Conservation (phyloP, 2,329 filamentous ascomycete genomes). For the Xylariaceae sp. region DNA sequence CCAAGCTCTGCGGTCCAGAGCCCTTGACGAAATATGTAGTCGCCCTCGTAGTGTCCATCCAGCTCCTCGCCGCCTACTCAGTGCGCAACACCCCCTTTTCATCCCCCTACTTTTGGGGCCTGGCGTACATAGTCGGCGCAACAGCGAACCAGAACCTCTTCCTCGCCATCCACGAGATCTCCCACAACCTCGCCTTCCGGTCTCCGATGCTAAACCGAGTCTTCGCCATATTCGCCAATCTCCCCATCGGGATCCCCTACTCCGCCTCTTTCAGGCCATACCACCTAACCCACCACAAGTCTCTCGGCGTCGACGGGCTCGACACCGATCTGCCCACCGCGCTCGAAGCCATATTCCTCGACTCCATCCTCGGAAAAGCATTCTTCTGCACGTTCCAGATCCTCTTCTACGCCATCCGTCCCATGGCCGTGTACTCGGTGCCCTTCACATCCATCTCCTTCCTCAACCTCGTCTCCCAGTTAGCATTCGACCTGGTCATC, state of each 20-base stretch:
- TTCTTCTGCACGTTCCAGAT: slow-evolving; percentile 99
- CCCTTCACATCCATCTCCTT: slow-evolving; percentile 83
- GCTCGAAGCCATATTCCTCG: slow-evolving; percentile 86
- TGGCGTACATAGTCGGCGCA: slow-evolving; percentile 87
- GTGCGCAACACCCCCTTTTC: slow-evolving; percentile 76
- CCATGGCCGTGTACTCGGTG: slow-evolving; percentile 89
- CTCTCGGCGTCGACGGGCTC: slow-evolving; percentile 89
- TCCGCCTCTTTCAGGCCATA: slow-evolving; percentile 96
- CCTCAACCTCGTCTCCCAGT: slow-evolving; percentile 75
- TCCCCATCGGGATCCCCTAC: slow-evolving; percentile 94
- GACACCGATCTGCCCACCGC: slow-evolving; percentile 94
- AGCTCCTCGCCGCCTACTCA: slow-evolving; percentile 73
- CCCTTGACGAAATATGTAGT: slow-evolving; percentile 95
- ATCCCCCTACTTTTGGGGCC: slow-evolving; percentile 79
- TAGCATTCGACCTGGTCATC: slow-evolving; percentile 73
- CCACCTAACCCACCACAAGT: slow-evolving; percentile 98
- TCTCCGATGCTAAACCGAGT: slow-evolving; percentile 77
- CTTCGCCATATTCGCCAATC: slow-evolving; percentile 88
- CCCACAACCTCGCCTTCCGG: slow-evolving; percentile 92
- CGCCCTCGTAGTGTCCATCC: slow-evolving; percentile 75
- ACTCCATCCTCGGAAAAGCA: slow-evolving; percentile 92
- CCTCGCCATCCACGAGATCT: slow-evolving; percentile 97
- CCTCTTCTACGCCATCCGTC: slow-evolving; percentile 94
- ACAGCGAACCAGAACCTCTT: slow-evolving; percentile 98
- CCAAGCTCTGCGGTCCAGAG: slow-evolving; percentile 94